These are phyloP conservation scores for Naganishia sp. DNA, from an alignment of 1,284 basidiomycete species.

Conservation along the genomic window DNA sequence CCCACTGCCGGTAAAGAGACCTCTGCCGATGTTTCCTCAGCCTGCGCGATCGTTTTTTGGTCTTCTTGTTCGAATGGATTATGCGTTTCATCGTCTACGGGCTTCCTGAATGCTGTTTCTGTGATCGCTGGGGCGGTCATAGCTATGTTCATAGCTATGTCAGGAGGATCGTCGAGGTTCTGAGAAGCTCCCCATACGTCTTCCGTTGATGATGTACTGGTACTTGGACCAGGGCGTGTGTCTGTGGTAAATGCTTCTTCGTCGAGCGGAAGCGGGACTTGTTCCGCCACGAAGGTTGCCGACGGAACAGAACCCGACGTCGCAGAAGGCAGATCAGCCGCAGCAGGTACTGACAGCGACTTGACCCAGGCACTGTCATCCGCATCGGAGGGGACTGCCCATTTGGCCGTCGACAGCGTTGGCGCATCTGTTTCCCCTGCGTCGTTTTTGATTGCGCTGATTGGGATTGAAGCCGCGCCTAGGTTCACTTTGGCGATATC, in stretches of 20 bases:
- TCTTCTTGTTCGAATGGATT: slow-evolving; percentile 2
- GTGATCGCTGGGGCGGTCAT: background rate
- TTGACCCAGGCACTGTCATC: background rate
- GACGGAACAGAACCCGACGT: background rate
- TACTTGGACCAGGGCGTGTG: too few relatives aligned
- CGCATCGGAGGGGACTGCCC: background rate
- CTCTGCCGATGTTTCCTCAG: background rate
- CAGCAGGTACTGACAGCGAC: background rate
- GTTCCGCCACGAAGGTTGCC: background rate
- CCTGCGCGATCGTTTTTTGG: background rate
- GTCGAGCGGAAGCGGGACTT: slow-evolving; percentile 1
- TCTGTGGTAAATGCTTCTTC: background rate
- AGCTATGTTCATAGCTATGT: too few relatives aligned
- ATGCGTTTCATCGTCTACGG: slow-evolving; percentile 11
- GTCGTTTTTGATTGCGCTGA: background rate
- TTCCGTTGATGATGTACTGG: background rate
- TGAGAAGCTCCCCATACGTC: background rate
- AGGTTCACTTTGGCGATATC: background rate
- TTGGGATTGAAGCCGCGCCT: background rate
- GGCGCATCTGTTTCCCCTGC: background rate
- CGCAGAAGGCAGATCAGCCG: background rate
- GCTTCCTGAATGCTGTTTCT: background rate
- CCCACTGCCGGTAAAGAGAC: background rate
- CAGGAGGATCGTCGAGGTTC: too few relatives aligned
- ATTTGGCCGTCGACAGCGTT: background rate